Conservation (phyloP, 257 asterid species). For the Sherardia arvensis region DNA sequence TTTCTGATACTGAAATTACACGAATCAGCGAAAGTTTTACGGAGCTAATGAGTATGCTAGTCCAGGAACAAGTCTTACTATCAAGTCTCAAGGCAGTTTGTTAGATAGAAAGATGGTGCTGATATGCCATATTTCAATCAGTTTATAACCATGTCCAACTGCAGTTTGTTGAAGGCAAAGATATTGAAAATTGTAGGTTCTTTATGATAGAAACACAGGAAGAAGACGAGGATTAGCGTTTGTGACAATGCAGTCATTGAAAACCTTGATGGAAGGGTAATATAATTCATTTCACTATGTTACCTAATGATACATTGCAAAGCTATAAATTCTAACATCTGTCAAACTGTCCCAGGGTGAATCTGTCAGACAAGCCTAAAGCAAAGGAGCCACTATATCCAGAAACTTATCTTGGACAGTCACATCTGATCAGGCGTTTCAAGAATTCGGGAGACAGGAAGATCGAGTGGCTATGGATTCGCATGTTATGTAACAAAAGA, state of each 20-base stretch:
- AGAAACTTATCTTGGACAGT: conserved; percentile 73
- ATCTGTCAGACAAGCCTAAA: conserved; percentile 79
- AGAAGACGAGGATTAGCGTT: conserved; percentile 93
- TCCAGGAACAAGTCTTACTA: background rate
- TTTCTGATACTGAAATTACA: background rate
- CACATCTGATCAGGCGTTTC: conserved; percentile 66
- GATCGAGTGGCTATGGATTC: conserved; percentile 89
- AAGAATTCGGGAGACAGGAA: conserved; percentile 58
- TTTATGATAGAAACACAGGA: conserved; percentile 69
- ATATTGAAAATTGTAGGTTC: conserved; percentile 44
- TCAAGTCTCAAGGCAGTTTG: no score
- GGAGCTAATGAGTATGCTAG: background rate
- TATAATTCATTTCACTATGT: background rate
- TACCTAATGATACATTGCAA: background rate
- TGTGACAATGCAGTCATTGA: conserved; percentile 80
- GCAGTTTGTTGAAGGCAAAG: no score
- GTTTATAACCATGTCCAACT: background rate
- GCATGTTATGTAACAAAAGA: conserved; percentile 48
- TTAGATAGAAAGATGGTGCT: no score
- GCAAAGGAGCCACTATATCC: conserved; percentile 80
- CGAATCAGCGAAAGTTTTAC: background rate
- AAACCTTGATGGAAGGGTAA: conserved; percentile 81
- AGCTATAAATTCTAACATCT: background rate
- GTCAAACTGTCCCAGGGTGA: conserved; percentile 43
- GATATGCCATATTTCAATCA: no score